Percentiles rank a stretch among this genome's conserved stretches.
phyloP scores from a whole-genome alignment of 345 rosid species.

The Garcia nutans region DNA sequence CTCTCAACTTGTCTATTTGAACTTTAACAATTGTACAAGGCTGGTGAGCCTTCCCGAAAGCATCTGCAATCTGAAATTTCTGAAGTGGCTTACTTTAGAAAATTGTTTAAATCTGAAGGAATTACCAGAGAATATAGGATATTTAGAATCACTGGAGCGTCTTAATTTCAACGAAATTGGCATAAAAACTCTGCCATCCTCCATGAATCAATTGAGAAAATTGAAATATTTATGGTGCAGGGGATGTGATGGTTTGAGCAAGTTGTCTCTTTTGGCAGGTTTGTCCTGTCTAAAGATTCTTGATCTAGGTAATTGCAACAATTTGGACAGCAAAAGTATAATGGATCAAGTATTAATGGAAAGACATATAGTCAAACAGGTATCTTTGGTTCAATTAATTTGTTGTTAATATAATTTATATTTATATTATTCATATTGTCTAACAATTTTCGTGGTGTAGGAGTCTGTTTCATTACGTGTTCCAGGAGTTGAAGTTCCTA shows the following conservation, averaged over 20 bases:
- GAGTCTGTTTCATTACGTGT: no score
- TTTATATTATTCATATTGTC: no score
- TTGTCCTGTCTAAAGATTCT: no score
- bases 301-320: not conserved
- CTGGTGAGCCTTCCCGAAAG: not conserved
- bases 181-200: not conserved
- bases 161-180: not conserved
- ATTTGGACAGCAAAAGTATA: no score
- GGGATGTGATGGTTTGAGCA: not conserved
- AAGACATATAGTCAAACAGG: no score
- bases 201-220: not conserved
- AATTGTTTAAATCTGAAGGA: not conserved
- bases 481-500: no score
- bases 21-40: not conserved
- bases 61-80: not conserved
- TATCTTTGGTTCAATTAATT: no score
- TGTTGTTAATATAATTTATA: no score
- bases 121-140: not conserved
- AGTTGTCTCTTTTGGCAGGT: not conserved
- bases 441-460: no score
- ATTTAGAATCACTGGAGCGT: not conserved
- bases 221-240: not conserved
- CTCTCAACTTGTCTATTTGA: not conserved
- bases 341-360: no score
- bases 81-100: fast-evolving